Conservation (phyloP, 176 grass and related monocot species). For the Avena insularis region DNA sequence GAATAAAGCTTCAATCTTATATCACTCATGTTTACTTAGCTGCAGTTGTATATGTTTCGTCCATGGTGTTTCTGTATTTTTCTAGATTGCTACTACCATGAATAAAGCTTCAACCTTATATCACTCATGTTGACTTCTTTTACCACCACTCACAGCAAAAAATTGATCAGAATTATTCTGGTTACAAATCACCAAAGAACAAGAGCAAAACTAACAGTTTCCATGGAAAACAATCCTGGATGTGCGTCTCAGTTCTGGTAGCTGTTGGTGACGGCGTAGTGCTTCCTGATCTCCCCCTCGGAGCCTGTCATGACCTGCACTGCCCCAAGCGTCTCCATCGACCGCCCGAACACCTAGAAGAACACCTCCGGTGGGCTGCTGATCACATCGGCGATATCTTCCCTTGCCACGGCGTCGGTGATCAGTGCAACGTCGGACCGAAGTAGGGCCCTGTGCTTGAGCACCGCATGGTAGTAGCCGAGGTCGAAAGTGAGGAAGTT, state of each 20-base stretch:
- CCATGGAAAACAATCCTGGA: too few relatives aligned
- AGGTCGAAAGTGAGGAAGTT: conserved; percentile 81
- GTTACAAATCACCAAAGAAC: background rate
- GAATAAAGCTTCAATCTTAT: too few relatives aligned
- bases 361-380: conserved; percentile 46
- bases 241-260: too few relatives aligned
- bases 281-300: conserved; percentile 66
- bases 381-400: conserved; percentile 45
- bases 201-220: too few relatives aligned
- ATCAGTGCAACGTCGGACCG: conserved; percentile 66
- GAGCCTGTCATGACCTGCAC: conserved; percentile 69
- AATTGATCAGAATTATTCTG: background rate
- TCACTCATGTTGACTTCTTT: too few relatives aligned
- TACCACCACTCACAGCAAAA: too few relatives aligned
- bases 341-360: conserved; percentile 64
- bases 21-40: too few relatives aligned
- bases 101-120: too few relatives aligned
- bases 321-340: conserved; percentile 63
- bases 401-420: conserved; percentile 43
- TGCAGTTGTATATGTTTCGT: background rate
- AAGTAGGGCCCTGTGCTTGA: conserved; percentile 73
- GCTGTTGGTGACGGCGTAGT: too few relatives aligned
- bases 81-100: too few relatives aligned
- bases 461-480: conserved; percentile 68
- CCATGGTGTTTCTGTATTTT: too few relatives aligned